A percentile compares a stretch with the other conserved stretches of the same genome.
Evolutionary conservation across 805 yeast genomes (phyloP).

Genomic region (Yueomyces sinensis): DNA sequence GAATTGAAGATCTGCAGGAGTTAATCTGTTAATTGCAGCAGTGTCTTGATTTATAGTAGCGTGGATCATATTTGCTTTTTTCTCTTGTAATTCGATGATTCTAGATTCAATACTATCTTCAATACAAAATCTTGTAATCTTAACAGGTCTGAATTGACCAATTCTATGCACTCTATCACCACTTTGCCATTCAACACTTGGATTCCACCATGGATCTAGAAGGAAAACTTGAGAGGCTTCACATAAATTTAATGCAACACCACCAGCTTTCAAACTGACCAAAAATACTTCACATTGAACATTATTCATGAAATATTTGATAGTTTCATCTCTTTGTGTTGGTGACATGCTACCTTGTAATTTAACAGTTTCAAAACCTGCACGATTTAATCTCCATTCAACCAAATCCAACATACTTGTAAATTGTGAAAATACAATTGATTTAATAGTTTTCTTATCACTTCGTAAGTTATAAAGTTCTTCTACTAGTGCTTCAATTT

Average conservation of each 20-base stretch:
- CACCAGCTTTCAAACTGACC: constrained; percentile 96
- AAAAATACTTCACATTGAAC: constrained; percentile 86
- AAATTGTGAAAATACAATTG: constrained; percentile 94
- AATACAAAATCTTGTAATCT: constrained; percentile 82
- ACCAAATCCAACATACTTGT: constrained; percentile 92
- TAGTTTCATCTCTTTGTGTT: constrained; percentile 82
- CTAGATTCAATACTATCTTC: constrained; percentile 96
- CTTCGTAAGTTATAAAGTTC: constrained; percentile 79
- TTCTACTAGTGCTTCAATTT: constrained; percentile 91
- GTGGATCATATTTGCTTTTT: constrained; percentile 95
- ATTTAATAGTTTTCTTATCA: constrained; percentile 78
- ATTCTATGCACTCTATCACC: constrained; percentile 98
- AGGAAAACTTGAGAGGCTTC: constrained; percentile 96
- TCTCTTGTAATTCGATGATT: constrained; percentile 90
- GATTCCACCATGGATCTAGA: constrained; percentile 99
- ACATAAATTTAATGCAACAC: constrained; percentile 91
- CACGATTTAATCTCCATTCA: constrained; percentile 89
- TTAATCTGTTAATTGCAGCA: constrained; percentile 73
- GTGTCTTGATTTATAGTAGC: constrained; percentile 93
- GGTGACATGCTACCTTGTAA: constrained; percentile 97
- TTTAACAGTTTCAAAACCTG: constrained; percentile 91
- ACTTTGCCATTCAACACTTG: constrained; percentile 95
- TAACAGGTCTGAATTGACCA: constrained; percentile 90
- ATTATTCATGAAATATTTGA: constrained; percentile 83
- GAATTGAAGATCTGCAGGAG: constrained; percentile 92